Evolutionary conservation across 2,329 filamentous ascomycete species (phyloP), one percentile per base, ranked within the genome.

Genomic region (Fusarium dimerum): DNA sequence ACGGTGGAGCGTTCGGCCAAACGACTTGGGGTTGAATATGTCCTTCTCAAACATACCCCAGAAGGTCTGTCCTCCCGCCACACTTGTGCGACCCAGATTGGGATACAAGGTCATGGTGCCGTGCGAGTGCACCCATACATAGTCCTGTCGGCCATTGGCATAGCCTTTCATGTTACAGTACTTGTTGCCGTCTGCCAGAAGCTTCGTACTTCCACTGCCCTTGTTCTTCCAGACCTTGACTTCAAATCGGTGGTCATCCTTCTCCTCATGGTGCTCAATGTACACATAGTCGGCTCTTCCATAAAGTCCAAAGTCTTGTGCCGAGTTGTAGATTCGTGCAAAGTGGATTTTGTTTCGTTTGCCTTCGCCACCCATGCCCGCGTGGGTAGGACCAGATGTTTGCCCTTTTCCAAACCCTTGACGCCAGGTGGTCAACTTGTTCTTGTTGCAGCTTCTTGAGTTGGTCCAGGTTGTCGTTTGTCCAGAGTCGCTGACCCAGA

Each of bases 401-500:
- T 30, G 15, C 13, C 48, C 56, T 17, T 51, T 41, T 20, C 44
- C 30, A 40, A 50, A 42, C 3, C 54, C 51, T 45, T 59, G 20
- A 5, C 61, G 53, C 61, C 62, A 56, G 3, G 55, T 55, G 9
- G 59, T 56, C 2, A 45, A 38, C n/a, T 34, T 30, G 6, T 57
- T 57, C 5, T 51, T 48, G 2, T 40, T 34, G 40, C 54, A 60
- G 34, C 63, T 60, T 17, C 63, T 45, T 10, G 54, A 30, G 52
- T 66, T 68, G 41, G 61, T 66, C 44, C 47, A 61, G 2, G 57
- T 63, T 2, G 41, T 47, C 0, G 59, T 60, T 2, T 20, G 29
- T n/a, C 65, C 64, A 5, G 45, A 47, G 10, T 53, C 48, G 16
- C 40, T 45, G 12, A 66, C 43, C 54, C 56, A 64, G 16, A 66